A percentile compares a stretch with the other conserved stretches of the same genome.
Conservation (phyloP, 345 rosid genomes). For the Sonneratia caseolaris region DNA sequence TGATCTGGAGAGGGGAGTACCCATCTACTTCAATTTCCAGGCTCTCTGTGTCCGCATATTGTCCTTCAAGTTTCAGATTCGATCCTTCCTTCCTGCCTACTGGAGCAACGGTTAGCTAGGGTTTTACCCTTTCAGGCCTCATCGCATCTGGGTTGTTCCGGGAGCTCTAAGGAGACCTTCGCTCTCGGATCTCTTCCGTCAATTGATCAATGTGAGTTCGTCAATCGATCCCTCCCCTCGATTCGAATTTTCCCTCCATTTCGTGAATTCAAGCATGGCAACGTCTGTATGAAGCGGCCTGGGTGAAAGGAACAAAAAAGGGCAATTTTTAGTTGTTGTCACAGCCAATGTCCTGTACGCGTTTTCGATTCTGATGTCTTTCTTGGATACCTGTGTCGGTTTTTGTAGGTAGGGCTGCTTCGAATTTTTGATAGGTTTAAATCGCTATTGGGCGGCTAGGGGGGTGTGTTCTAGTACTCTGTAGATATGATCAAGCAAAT, state of each 20-base stretch:
- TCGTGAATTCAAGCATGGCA: background rate
- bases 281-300: background rate
- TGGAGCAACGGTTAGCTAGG: background rate
- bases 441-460: background rate
- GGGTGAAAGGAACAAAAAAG: background rate
- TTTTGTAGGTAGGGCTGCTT: background rate
- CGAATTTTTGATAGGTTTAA: background rate
- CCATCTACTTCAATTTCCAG: background rate
- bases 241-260: background rate
- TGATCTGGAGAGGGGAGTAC: background rate
- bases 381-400: too few species aligned
- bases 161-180: background rate
- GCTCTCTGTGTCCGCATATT: background rate
- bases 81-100: background rate
- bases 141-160: background rate
- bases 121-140: background rate
- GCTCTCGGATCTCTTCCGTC: background rate
- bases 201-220: constrained; percentile 3
- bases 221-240: background rate
- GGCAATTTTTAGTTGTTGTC: background rate
- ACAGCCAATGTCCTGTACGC: background rate
- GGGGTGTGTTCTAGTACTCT: background rate
- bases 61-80: background rate
- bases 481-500: constrained; percentile 63
- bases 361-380: background rate